A percentile compares a stretch with the other conserved stretches of the same genome.
Conservation (phyloP, 2,329 filamentous ascomycete genomes). For the Trichoderma guizhouense region DNA sequence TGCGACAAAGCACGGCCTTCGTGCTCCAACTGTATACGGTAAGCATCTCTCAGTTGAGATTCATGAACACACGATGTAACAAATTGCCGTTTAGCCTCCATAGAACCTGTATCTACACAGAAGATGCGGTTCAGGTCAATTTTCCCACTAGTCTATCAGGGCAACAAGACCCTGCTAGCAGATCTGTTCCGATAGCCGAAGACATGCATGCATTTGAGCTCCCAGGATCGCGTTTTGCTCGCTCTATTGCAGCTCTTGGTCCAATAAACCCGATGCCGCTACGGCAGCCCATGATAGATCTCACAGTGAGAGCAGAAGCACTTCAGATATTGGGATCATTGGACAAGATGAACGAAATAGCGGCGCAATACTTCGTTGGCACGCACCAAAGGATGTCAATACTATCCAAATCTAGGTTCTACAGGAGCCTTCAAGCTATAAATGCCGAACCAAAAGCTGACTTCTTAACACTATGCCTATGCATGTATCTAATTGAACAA, state of each 20-base stretch:
- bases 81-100: not conserved
- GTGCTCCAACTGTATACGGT: too few relatives aligned
- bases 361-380: not conserved
- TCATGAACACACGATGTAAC: not conserved
- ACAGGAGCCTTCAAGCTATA: not conserved
- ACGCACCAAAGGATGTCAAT: not conserved
- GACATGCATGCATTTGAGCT: not conserved
- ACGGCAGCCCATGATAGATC: not conserved
- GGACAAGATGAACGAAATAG: not conserved
- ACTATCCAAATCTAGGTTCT: not conserved
- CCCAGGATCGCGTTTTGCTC: not conserved
- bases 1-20: too few relatives aligned
- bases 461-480: not conserved
- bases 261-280: not conserved
- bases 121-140: not conserved
- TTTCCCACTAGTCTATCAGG: not conserved
- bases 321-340: not conserved
- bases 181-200: not conserved
- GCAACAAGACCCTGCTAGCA: not conserved
- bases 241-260: not conserved
- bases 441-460: not conserved
- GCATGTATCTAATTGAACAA: not conserved
- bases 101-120: not conserved
- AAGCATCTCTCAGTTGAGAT: too few relatives aligned
- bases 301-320: not conserved